These are phyloP conservation scores for Xylariaceae sp. DNA, from an alignment of 2,329 filamentous ascomycete genomes.

Conservation along the genomic window DNA sequence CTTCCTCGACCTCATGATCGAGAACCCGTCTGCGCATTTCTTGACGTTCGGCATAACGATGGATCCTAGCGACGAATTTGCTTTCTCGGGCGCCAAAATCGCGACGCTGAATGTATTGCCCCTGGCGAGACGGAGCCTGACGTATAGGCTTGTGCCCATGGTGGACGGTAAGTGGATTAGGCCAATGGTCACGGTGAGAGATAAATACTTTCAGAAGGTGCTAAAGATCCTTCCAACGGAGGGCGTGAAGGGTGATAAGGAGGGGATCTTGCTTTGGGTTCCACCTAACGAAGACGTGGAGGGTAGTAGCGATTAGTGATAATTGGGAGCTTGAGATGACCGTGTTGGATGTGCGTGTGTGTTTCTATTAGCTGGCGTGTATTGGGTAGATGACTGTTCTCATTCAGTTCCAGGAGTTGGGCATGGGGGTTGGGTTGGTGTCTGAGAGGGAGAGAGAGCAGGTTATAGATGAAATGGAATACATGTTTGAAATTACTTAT, in stretches of 20 bases:
- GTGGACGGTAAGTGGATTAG: slow-evolving; percentile 63
- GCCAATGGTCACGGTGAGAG: slow-evolving; percentile 72
- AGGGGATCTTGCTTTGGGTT: slow-evolving; percentile 62
- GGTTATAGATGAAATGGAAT: too few relatives aligned
- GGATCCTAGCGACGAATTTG: slow-evolving; percentile 90
- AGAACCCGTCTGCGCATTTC: slow-evolving; percentile 93
- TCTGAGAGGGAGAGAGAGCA: too few relatives aligned
- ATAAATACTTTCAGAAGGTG: slow-evolving; percentile 91
- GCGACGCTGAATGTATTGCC: slow-evolving; percentile 78
- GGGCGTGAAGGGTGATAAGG: slow-evolving; percentile 63
- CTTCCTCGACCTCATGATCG: slow-evolving; percentile 62
- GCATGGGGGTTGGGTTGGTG: too few relatives aligned
- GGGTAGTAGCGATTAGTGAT: slow-evolving; percentile 14
- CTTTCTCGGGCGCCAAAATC: slow-evolving; percentile 84
- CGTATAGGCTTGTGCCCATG: slow-evolving; percentile 70
- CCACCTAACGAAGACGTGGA: slow-evolving; percentile 39
- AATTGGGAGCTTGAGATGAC: too few relatives aligned
- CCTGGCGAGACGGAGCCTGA: slow-evolving; percentile 68
- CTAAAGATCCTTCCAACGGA: slow-evolving; percentile 76
- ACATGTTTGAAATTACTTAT: too few relatives aligned
- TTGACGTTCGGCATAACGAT: slow-evolving; percentile 88
- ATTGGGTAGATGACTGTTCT: too few relatives aligned
- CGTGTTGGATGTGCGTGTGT: too few relatives aligned
- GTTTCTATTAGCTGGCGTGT: too few relatives aligned
- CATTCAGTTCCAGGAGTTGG: too few relatives aligned